Conservation (phyloP, 2,329 filamentous ascomycete genomes). For the Ascochyta viciae-villosae region DNA sequence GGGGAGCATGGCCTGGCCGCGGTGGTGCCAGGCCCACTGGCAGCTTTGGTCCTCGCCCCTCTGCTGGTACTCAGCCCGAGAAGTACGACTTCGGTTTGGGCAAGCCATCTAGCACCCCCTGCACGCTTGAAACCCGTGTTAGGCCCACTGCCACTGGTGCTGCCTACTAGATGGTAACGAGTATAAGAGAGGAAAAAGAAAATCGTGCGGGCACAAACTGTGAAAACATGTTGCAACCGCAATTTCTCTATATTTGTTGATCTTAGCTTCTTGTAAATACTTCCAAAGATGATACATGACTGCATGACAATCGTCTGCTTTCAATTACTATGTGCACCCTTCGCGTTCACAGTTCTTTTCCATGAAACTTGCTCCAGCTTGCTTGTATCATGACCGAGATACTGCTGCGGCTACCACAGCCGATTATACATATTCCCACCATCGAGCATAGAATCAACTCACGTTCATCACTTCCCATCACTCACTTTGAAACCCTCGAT, state of each 20-base stretch:
- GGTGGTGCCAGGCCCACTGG: conserved; percentile 10
- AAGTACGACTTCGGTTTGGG: conserved; percentile 15
- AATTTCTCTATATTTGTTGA: not conserved
- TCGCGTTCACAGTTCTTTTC: not conserved
- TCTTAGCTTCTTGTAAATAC: conserved; percentile 15
- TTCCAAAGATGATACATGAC: conserved; percentile 3
- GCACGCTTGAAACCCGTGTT: conserved; percentile 32
- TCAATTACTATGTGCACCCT: not conserved
- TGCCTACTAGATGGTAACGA: conserved; percentile 1
- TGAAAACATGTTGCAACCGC: not conserved
- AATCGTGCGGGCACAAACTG: not conserved
- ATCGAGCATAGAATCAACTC: too few species aligned
- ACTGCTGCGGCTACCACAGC: too few species aligned
- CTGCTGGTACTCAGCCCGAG: conserved; percentile 12
- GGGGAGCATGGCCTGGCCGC: conserved; percentile 18
- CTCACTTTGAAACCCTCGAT: too few species aligned
- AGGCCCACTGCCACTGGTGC: conserved; percentile 27
- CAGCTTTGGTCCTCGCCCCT: conserved; percentile 9
- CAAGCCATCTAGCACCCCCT: conserved; percentile 24
- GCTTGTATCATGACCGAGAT: not conserved
- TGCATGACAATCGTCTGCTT: conserved; percentile 7
- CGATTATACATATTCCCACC: too few species aligned
- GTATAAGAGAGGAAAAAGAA: not conserved
- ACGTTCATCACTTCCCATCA: too few species aligned
- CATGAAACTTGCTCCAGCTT: not conserved